These are phyloP conservation scores for Balansia obtecta DNA, from an alignment of 2,329 filamentous ascomycete genomes.

Conservation along the genomic window DNA sequence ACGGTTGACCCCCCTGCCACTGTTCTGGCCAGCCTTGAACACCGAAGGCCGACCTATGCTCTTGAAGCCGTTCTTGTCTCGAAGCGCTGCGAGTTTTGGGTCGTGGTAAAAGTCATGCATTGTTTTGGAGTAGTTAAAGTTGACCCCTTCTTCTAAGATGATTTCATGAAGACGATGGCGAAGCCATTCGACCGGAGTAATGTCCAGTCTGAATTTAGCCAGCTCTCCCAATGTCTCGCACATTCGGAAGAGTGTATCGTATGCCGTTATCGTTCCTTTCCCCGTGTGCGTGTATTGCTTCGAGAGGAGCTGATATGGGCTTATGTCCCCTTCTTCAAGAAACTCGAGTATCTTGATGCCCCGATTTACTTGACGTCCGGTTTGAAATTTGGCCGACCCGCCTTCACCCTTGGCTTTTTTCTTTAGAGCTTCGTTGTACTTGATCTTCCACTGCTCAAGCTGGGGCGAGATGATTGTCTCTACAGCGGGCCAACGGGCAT, in stretches of 20 bases:
- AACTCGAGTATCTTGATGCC: slow-evolving; percentile 41
- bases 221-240: slow-evolving; percentile 41
- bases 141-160: slow-evolving; percentile 26
- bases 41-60: slow-evolving; percentile 45
- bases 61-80: slow-evolving; percentile 40
- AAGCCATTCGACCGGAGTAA: slow-evolving; percentile 43
- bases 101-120: slow-evolving; percentile 46
- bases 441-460: slow-evolving; percentile 35
- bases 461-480: slow-evolving; percentile 29
- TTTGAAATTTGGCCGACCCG: slow-evolving; percentile 35
- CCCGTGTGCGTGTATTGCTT: slow-evolving; percentile 35
- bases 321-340: slow-evolving; percentile 35
- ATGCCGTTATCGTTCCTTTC: slow-evolving; percentile 32
- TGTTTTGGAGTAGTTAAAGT: slow-evolving; percentile 38
- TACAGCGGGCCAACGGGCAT: slow-evolving; percentile 37
- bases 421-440: slow-evolving; percentile 26
- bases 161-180: slow-evolving; percentile 44
- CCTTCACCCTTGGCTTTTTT: slow-evolving; percentile 19
- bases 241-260: slow-evolving; percentile 44
- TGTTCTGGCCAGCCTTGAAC: slow-evolving; percentile 22
- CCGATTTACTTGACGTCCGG: slow-evolving; percentile 43
- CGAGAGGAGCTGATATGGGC: slow-evolving; percentile 42
- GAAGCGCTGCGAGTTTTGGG: slow-evolving; percentile 33
- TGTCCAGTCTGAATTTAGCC: slow-evolving; percentile 38
- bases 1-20: slow-evolving; percentile 6